These are phyloP conservation scores for Sporothrix brasiliensis DNA, from an alignment of 2,329 filamentous ascomycete species.

Conservation along the genomic window DNA sequence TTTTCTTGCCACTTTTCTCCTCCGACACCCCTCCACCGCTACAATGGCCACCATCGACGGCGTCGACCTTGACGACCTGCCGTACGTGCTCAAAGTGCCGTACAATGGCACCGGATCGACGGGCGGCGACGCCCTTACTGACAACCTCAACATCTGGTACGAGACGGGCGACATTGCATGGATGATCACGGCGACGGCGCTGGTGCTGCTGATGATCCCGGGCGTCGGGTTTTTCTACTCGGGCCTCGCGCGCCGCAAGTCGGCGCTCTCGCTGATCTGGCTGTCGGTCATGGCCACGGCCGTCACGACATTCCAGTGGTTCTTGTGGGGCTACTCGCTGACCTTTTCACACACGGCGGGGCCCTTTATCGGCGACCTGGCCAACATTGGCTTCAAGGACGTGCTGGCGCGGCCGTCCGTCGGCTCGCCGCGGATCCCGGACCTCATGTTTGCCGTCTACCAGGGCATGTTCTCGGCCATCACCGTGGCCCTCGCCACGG, in stretches of 20 bases:
- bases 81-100: conserved; percentile 53
- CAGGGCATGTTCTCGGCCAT: conserved; percentile 88
- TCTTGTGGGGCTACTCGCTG: conserved; percentile 87
- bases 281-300: conserved; percentile 84
- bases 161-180: conserved; percentile 38
- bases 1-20: neutral
- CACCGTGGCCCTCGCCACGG: conserved; percentile 72
- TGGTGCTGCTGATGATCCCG: conserved; percentile 58
- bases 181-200: conserved; percentile 22
- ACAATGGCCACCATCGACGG: conserved; percentile 45
- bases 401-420: conserved; percentile 77
- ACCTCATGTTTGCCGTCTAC: conserved; percentile 82
- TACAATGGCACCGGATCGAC: conserved; percentile 67
- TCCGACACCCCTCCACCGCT: neutral
- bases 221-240: conserved; percentile 95
- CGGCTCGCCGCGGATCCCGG: conserved; percentile 72
- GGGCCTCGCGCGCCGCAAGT: conserved; percentile 84
- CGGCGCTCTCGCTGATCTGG: conserved; percentile 86
- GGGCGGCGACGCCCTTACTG: conserved; percentile 67
- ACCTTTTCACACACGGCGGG: conserved; percentile 78
- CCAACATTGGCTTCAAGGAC: conserved; percentile 77
- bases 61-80: conserved; percentile 49
- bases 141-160: conserved; percentile 79
- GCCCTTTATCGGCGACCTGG: conserved; percentile 74
- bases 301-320: conserved; percentile 89